Base-by-base conservation (phyloP, 169 alveolate genomes). In the Plasmodium blacklocki region DNA sequence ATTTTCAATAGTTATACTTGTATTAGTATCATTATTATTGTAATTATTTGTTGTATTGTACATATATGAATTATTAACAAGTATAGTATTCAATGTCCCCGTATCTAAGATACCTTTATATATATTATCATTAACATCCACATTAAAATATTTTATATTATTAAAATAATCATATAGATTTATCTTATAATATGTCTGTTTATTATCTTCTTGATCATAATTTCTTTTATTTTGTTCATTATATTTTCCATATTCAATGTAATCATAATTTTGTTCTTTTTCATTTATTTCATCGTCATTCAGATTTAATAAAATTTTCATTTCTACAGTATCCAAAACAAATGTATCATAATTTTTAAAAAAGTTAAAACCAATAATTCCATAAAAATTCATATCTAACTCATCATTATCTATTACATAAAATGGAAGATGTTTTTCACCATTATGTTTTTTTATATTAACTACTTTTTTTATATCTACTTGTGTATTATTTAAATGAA, bases 311-410 rank as follows among this genome's bases (percentile, higher is more conserved):
- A 74, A 7, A 6, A 59, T 74, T 9, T 59, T 74, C 87, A 85
- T 85, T 43, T 45, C 45, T 0, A 59, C 8, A 0, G 87, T 12
- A 18, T 70, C 92, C 18, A 85, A 71, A 5, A 71, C 19, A 52
- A 85, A 71, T 3, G 6, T 58, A 2, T 59, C 59, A 59, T 39
- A 85, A 8, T 71, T 45, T 29, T 63, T 11, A 15, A 85, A 71
- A 26, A 85, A 71, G n/a, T 85, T 74, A 85, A 85, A 85, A 18
- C 92, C 92, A 11, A 85, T 49, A 0, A 85, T 70, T 0, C 92
- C 92, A 71, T 85, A 85, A 45, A 71, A 85, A 59, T 70, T n/a
- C 32, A 71, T 71, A 23, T 72, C 56, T 6, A 85, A 14, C 8
- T 32, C 87, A 5, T 85, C 66, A 18, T 85, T 63, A 29, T 47